Base-by-base conservation (phyloP, 345 rosid genomes). In the Gossypium anomalum region DNA sequence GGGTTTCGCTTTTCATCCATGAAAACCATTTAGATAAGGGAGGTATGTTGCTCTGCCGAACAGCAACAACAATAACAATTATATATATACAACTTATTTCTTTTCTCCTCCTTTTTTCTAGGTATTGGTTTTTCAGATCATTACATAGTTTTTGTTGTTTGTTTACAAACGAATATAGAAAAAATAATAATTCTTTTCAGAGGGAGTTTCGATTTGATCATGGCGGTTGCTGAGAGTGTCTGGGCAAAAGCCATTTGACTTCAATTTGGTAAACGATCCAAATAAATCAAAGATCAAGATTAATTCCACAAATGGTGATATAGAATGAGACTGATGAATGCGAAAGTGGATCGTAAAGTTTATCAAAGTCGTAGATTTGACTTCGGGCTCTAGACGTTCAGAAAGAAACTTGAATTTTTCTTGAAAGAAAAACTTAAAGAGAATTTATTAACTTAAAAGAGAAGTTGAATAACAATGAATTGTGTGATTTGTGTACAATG, bases 201-300 rank as follows among this genome's bases (percentile, higher is more conserved):
- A 14, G 10, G 38, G 27, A 68, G 64, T 29, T 59, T 76, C 29
- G 20, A 11, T 67, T 76, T 61, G 83, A 87, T 86, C 87, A 96
- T 96, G 98, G 98, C 93, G 73, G 97, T 96, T 65, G 90, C 92
- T 67, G 98, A 96, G 79, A 90, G 88, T 89, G 93, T 90, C 76
- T 97, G 89, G 77, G 83, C 83, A 2, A 89, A 84, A 87, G 27
- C 83, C 92, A 58, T 80, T 85, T 17, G 85, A 79, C 67, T 75
- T 85, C 44, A 85, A 84, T 25, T 82, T 71, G 66, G 76, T 86
- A 12, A 78, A 81, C 61, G 83, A 83, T 80, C 85, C 66, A 29
- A 89, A 86, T 57, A 86, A 82, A 72, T 81, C 90, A 53, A 88
- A 77, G 82, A 86, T 87, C 81, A 78, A 78, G 64, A 76, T 74